A percentile compares a stretch with the other conserved stretches of the same genome.
These are phyloP conservation scores for Dendrobium catenatum DNA, from an alignment of 106 monocot genomes.

Conservation along the genomic window DNA sequence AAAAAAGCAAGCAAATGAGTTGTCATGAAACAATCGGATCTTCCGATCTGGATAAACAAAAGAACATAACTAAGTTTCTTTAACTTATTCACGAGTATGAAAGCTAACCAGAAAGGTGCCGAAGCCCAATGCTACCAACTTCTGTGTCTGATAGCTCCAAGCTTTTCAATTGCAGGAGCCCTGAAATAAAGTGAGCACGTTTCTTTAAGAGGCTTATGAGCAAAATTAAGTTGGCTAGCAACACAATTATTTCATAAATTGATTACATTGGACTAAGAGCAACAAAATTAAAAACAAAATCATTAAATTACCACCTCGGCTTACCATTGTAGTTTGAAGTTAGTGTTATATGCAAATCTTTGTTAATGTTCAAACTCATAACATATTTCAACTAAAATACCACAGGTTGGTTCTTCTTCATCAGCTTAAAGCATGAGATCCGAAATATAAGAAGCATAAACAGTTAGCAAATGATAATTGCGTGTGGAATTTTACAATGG, in stretches of 20 bases:
- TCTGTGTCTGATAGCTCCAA: constrained; percentile 92
- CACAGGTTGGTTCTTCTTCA: neutral
- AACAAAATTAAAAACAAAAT: neutral
- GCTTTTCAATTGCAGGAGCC: constrained; percentile 65
- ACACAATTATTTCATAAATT: neutral
- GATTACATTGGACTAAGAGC: neutral
- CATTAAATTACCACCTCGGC: neutral
- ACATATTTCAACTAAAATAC: neutral
- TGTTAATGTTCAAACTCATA: neutral
- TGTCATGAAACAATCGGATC: neutral
- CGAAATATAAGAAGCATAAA: neutral
- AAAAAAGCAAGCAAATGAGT: neutral
- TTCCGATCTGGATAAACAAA: neutral
- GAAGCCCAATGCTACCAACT: constrained; percentile 76
- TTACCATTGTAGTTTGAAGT: neutral
- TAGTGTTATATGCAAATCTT: neutral
- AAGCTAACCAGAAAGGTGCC: constrained; percentile 76
- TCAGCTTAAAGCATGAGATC: no score
- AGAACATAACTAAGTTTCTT: neutral
- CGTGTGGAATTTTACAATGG: neutral
- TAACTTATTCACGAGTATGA: constrained; percentile 1
- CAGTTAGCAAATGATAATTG: neutral
- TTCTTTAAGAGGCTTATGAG: neutral
- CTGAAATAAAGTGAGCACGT: constrained; percentile 18
- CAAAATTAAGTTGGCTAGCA: neutral